Base-by-base conservation (phyloP, 106 monocot species). In the Dendrobium catenatum region DNA sequence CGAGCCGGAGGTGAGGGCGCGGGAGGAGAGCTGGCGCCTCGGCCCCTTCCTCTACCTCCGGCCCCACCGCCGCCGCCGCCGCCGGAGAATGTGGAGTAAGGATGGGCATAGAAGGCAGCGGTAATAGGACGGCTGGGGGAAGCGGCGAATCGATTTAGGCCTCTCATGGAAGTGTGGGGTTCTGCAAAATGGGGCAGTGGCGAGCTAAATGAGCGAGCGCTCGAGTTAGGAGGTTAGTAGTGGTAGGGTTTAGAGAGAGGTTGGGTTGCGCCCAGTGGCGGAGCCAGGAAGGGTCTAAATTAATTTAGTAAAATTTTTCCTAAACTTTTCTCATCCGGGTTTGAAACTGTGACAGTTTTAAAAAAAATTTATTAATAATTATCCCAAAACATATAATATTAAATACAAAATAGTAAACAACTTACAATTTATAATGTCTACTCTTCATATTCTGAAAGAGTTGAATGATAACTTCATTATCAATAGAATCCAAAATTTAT, bases 1-100 rank as follows among this genome's bases (percentile, higher is more conserved):
- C 73, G 73, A 6, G 68, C 42, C 5, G 6, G 82, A 0, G 11
- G 80, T 27, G 78, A 58, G 42, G 31, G 43, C 22, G 7, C 4
- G 48, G 81, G 68, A 10, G 33, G 51, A 76, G 43, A 59, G 55
- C 55, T 56, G 24, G 80, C 51, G 15, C 86, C 86, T 11, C 83
- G 77, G n/a, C 86, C 90, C 33, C 82, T 59, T 15, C 89, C 87
- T 20, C 86, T 76, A 10, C 89, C 89, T 68, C 86, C 72, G 22
- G 80, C 86, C 11, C 83, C 73, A 56, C 86, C 72, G 24, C 79
- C 26, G 26, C 26, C 26, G 26, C 26, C 86, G 56, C 73, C 90
- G 0, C 78, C 66, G 46, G 82, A 18, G 84, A 67, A 77, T 67
- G 88, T 56, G 68, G 83, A 82, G 73, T 42, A 80, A 13, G 44